A percentile compares a stretch with the other conserved stretches of the same genome.
phyloP scores from a whole-genome alignment of 306 rosid species.

The Lathyrus sativus region DNA sequence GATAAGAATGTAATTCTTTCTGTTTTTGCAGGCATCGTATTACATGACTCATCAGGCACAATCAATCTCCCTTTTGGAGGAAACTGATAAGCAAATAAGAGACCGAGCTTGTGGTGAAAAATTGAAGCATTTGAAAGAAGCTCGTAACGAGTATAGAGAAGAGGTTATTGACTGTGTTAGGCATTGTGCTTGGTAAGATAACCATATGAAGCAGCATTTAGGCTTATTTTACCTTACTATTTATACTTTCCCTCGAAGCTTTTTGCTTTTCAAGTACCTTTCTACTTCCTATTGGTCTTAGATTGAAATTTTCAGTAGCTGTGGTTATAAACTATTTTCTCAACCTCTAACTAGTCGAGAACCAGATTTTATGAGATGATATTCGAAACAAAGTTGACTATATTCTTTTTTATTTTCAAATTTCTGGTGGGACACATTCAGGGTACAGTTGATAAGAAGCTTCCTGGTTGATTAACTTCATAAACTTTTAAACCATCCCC shows the following conservation, averaged over 20 bases:
- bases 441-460: too few species aligned
- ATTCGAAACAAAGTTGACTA: background rate
- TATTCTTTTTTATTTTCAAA: background rate
- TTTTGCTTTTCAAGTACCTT: slow-evolving; percentile 26
- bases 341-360: slow-evolving; percentile 1
- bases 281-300: slow-evolving; percentile 19
- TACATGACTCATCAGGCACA: slow-evolving; percentile 70
- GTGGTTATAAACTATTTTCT: slow-evolving; percentile 12
- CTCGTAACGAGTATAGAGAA: slow-evolving; percentile 74
- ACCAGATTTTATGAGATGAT: slow-evolving; percentile 15
- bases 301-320: slow-evolving; percentile 12
- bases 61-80: slow-evolving; percentile 45
- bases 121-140: slow-evolving; percentile 66
- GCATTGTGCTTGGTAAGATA: slow-evolving; percentile 49
- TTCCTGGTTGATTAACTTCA: too few species aligned
- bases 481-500: background rate
- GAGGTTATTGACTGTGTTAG: slow-evolving; percentile 59
- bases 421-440: too few species aligned
- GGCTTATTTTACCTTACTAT: slow-evolving; percentile 20
- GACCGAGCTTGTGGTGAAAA: slow-evolving; percentile 45
- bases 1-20: slow-evolving; percentile 29
- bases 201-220: slow-evolving; percentile 30
- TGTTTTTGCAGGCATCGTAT: slow-evolving; percentile 71
- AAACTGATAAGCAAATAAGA: slow-evolving; percentile 87
- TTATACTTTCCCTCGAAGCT: background rate